These are phyloP conservation scores for Phialophora tarda DNA, from an alignment of 2,329 filamentous ascomycete species.

Conservation along the genomic window DNA sequence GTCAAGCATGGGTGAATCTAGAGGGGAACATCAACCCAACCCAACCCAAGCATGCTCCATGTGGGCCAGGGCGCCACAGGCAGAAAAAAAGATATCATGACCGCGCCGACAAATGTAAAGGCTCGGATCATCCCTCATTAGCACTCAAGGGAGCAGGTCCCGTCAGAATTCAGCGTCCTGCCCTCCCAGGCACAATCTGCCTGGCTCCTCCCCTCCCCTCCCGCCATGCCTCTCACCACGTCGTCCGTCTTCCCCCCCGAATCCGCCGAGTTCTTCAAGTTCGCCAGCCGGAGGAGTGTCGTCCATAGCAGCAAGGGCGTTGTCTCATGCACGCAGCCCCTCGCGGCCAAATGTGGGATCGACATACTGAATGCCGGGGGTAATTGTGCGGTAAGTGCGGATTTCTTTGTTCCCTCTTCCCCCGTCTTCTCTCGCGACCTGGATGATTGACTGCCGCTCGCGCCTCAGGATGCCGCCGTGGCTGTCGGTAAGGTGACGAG, in stretches of 20 bases:
- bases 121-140: too few species aligned
- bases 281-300: constrained; percentile 82
- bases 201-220: too few species aligned
- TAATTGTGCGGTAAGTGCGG: constrained; percentile 79
- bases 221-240: neutral
- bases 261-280: constrained; percentile 60
- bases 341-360: constrained; percentile 86
- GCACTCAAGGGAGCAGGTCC: too few species aligned
- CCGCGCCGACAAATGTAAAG: too few species aligned
- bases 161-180: too few species aligned
- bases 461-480: constrained; percentile 82
- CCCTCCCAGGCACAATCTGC: too few species aligned
- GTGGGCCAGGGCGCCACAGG: too few species aligned
- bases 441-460: neutral
- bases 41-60: too few species aligned
- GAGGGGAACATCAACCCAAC: too few species aligned
- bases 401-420: neutral
- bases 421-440: neutral
- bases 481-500: constrained; percentile 69
- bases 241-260: constrained; percentile 53
- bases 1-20: too few species aligned
- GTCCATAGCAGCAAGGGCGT: constrained; percentile 93
- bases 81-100: too few species aligned
- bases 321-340: constrained; percentile 84
- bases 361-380: constrained; percentile 84